Evolutionary conservation across 352 stramenopile genomes (phyloP), one percentile per base, ranked within the genome.

Genomic region (Globisporangium alternatum): DNA sequence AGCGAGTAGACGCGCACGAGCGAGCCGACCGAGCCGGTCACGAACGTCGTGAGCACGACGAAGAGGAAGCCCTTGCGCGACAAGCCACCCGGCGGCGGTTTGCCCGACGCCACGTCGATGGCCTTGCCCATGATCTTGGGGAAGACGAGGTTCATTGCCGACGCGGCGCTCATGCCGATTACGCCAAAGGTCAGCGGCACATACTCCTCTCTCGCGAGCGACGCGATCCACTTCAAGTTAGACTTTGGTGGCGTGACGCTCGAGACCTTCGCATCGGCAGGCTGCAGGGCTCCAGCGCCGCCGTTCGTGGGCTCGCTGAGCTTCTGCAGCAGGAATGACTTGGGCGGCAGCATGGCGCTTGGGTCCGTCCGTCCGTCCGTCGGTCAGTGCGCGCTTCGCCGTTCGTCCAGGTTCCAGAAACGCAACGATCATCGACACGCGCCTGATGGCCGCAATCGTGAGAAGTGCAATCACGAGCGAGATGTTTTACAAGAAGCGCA

Each of bases 1-100:
- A 97, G 80, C 60, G 85, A 95, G 65, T 97, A 97, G 9, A 84
- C 87, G 59, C 90, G 85, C 59, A 96, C 66, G 76, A 95, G 95
- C 2, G 90, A 97, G 35, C 87, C 89, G 5, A 95, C 67, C 0
- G 89, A 88, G 1, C 90, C 90, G 22, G 82, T 88, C 25, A 91
- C 74, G 62, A 97, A 97, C 19, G 91, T 91, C 37, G 78, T 83
- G 19, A 97, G 67, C 47, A 95, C 89, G 31, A 91, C 81, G 17
- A 89, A 76, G 45, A 97, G 77, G 60, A 97, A 97, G 31, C 86
- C 85, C 55, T 94, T 95, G 58, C 80, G 81, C 35, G 88, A 95
- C 52, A 94, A 71, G 1, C 77, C 82, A 7, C 71, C 78, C 3
- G 87, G 87, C 55, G 77, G 81, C 19, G 83, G 81, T 52, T 90